These are phyloP conservation scores for Cryoendolithus antarcticus DNA, from an alignment of 2,329 filamentous ascomycete genomes.

Conservation along the genomic window DNA sequence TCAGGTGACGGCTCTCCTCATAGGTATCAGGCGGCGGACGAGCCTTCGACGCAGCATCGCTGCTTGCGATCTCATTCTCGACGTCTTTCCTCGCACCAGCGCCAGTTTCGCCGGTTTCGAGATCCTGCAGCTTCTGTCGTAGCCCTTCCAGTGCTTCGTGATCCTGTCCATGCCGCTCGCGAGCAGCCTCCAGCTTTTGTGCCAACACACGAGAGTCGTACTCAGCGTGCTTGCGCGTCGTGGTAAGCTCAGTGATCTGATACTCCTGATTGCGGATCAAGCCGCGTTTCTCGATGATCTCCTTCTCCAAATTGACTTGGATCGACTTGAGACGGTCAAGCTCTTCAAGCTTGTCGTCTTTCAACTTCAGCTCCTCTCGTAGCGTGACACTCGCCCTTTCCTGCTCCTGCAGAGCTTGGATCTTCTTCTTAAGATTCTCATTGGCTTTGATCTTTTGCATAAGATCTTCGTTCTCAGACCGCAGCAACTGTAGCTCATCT, in stretches of 20 bases:
- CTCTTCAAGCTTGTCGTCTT: conserved; percentile 32
- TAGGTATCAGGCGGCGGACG: conserved; percentile 1
- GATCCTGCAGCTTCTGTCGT: conserved; percentile 32
- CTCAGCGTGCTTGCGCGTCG: conserved; percentile 35
- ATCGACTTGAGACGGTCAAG: conserved; percentile 33
- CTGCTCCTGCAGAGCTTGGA: conserved; percentile 37
- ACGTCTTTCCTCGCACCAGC: conserved; percentile 8
- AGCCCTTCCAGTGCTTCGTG: conserved; percentile 37
- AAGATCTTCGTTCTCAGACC: conserved; percentile 37
- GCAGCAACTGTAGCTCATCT: conserved; percentile 37
- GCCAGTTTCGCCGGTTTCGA: conserved; percentile 22
- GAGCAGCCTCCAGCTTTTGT: conserved; percentile 35
- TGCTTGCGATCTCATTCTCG: conserved; percentile 8
- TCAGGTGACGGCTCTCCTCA: conserved; percentile 18
- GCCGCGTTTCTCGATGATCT: conserved; percentile 38
- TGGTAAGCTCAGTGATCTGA: conserved; percentile 39
- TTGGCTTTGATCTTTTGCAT: conserved; percentile 37
- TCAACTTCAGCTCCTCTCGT: conserved; percentile 32
- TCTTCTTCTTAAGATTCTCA: conserved; percentile 43
- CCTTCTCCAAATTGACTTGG: conserved; percentile 34
- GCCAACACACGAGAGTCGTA: conserved; percentile 35
- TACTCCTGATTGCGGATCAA: conserved; percentile 39
- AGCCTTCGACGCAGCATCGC: conserved; percentile 6
- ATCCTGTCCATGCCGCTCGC: conserved; percentile 35
- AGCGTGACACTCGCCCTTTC: conserved; percentile 31